These are phyloP conservation scores for Saturnispora besseyi DNA, from an alignment of 805 yeast genomes.

Conservation along the genomic window DNA sequence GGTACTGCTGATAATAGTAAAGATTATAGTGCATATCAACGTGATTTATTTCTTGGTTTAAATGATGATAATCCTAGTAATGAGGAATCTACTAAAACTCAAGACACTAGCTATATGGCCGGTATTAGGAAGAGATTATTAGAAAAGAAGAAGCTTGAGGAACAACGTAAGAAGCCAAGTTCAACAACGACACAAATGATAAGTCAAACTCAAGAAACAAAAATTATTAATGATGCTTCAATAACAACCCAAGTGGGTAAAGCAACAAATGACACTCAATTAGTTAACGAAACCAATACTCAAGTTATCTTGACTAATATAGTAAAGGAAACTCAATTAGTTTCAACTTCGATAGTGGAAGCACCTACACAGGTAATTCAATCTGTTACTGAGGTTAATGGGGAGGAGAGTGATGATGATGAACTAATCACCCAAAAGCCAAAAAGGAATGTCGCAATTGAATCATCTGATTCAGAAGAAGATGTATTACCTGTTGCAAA, in stretches of 20 bases:
- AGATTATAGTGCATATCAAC: slow-evolving; percentile 1
- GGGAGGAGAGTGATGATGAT: slow-evolving; percentile 6
- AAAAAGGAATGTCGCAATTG: neutral
- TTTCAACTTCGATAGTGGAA: neutral
- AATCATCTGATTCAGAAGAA: slow-evolving; percentile 10
- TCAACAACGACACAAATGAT: neutral
- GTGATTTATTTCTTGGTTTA: slow-evolving; percentile 3
- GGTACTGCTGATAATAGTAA: neutral
- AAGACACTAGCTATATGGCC: slow-evolving; percentile 6
- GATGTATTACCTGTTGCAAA: neutral
- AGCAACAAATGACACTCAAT: neutral
- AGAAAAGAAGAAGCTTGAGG: slow-evolving; percentile 5
- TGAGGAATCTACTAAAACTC: neutral
- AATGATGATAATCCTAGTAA: neutral
- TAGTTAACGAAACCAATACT: neutral
- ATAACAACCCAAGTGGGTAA: neutral
- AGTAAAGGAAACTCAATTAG: neutral
- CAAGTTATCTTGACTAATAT: neutral
- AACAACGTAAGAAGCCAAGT: neutral
- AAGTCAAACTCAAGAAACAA: neutral
- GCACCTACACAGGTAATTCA: neutral
- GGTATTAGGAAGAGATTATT: slow-evolving; percentile 5
- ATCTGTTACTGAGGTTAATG: slow-evolving; percentile 4
- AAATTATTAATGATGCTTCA: neutral
- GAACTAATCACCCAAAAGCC: neutral